These are phyloP conservation scores for Nakazawaea wickerhamii DNA, from an alignment of 805 yeast genomes.

Conservation along the genomic window DNA sequence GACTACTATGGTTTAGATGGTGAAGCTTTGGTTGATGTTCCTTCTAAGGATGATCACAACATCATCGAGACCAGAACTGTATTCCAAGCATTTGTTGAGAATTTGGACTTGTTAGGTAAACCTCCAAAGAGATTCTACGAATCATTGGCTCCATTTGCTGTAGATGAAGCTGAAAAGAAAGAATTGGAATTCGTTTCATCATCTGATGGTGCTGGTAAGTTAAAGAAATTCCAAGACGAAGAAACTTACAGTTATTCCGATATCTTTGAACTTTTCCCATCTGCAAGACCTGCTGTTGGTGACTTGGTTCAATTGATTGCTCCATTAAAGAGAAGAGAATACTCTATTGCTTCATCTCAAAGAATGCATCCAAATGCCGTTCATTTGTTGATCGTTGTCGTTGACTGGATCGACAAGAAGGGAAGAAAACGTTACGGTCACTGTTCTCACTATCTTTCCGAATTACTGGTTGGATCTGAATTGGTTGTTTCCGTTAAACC, in stretches of 20 bases:
- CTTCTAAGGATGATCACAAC: constrained; percentile 57
- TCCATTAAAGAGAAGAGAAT: constrained; percentile 93
- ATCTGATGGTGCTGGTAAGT: constrained; percentile 76
- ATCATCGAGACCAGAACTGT: constrained; percentile 72
- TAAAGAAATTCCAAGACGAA: constrained; percentile 80
- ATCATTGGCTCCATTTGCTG: constrained; percentile 65
- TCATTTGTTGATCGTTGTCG: constrained; percentile 89
- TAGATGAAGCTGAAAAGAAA: constrained; percentile 61
- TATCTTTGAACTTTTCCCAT: constrained; percentile 68
- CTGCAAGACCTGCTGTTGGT: constrained; percentile 71
- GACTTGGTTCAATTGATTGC: constrained; percentile 71
- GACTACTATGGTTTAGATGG: constrained; percentile 66
- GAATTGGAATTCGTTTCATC: constrained; percentile 60
- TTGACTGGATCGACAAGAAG: constrained; percentile 85
- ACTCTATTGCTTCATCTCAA: constrained; percentile 96
- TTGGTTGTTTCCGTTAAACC: constrained; percentile 93
- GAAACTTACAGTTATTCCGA: constrained; percentile 80
- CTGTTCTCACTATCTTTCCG: constrained; percentile 86
- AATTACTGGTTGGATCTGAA: constrained; percentile 73
- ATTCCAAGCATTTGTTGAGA: constrained; percentile 73
- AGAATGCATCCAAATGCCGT: constrained; percentile 86
- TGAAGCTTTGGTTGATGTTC: constrained; percentile 61
- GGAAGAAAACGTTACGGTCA: constrained; percentile 91
- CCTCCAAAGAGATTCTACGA: constrained; percentile 95
- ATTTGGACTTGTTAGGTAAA: constrained; percentile 85